Evolutionary conservation across 1,284 basidiomycete genomes (phyloP).

Genomic region (Laetiporus sulphureus): DNA sequence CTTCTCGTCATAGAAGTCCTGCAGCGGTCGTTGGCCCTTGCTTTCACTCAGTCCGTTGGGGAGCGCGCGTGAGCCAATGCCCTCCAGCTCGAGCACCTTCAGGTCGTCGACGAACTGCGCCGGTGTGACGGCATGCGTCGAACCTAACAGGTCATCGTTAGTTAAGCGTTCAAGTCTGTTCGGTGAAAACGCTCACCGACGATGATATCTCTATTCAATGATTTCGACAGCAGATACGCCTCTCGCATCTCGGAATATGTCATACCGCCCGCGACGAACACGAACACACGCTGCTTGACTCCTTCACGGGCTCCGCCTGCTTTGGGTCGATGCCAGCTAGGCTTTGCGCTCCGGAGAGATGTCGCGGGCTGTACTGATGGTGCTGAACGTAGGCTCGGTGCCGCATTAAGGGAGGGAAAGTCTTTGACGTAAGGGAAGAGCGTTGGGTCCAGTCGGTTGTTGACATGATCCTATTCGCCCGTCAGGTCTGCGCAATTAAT

Average conservation of each 20-base stretch:
- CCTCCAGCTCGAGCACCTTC: constrained; percentile 76
- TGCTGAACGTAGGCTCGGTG: constrained; percentile 36
- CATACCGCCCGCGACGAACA: constrained; percentile 95
- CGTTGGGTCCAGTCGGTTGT: constrained; percentile 70
- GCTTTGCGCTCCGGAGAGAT: constrained; percentile 80
- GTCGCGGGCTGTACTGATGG: constrained; percentile 35
- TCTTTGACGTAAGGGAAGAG: constrained; percentile 93
- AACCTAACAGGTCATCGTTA: constrained; percentile 50
- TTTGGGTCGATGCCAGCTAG: constrained; percentile 76
- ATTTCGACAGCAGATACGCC: constrained; percentile 73
- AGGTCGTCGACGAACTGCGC: constrained; percentile 82
- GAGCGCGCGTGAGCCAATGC: constrained; percentile 61
- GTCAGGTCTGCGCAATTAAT: constrained; percentile 2
- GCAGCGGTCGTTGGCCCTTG: constrained; percentile 46
- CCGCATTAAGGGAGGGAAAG: constrained; percentile 49
- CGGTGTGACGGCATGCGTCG: constrained; percentile 85
- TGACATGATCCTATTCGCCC: constrained; percentile 68
- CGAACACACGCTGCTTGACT: constrained; percentile 75
- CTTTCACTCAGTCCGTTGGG: constrained; percentile 69
- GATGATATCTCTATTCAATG: constrained; percentile 83
- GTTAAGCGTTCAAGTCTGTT: neutral
- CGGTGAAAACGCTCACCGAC: constrained; percentile 55
- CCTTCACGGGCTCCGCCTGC: constrained; percentile 45
- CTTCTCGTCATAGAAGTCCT: constrained; percentile 72
- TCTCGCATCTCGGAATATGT: constrained; percentile 94